Evolutionary conservation across 495 filamentous ascomycete genomes (phyloP).

Genomic region (Penicillium pulvis): DNA sequence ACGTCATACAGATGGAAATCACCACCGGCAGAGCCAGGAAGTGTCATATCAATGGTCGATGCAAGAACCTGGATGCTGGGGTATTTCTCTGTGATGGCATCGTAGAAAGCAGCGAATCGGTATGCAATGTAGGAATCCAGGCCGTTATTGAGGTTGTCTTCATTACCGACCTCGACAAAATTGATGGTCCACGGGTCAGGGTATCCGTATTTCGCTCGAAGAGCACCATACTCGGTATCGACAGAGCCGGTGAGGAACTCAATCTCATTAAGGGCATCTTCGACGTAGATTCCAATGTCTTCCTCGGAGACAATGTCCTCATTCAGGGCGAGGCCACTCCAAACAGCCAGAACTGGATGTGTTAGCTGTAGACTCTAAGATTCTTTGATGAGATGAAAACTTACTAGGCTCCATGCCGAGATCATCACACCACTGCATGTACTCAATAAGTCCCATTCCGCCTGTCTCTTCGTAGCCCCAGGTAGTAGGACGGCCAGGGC

Average conservation of each 20-base stretch:
- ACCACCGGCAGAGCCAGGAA: conserved; percentile 39
- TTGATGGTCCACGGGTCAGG: conserved; percentile 49
- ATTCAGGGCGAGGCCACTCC: conserved; percentile 60
- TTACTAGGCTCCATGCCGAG: conserved; percentile 56
- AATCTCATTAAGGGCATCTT: conserved; percentile 64
- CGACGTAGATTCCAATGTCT: conserved; percentile 44
- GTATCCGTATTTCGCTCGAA: conserved; percentile 49
- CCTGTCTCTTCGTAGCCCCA: conserved; percentile 63
- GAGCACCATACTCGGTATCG: conserved; percentile 42
- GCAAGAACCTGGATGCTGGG: conserved; percentile 52
- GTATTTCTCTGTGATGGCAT: conserved; percentile 52
- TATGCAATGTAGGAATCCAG: conserved; percentile 42
- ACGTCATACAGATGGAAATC: conserved; percentile 54
- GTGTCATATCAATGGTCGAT: conserved; percentile 41
- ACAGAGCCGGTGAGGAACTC: conserved; percentile 49
- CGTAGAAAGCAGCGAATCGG: conserved; percentile 45
- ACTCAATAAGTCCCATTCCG: conserved; percentile 62
- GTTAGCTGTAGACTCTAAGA: background rate
- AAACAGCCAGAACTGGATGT: conserved; percentile 55
- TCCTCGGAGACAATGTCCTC: conserved; percentile 40
- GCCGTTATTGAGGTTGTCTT: conserved; percentile 51
- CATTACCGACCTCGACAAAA: conserved; percentile 58
- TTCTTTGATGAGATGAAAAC: background rate
- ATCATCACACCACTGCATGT: conserved; percentile 67
- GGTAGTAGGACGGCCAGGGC: conserved; percentile 60